A percentile compares a stretch with the other conserved stretches of the same genome.
These are phyloP conservation scores for Fusarium sp. DNA, from an alignment of 2,329 filamentous ascomycete genomes.

Conservation along the genomic window DNA sequence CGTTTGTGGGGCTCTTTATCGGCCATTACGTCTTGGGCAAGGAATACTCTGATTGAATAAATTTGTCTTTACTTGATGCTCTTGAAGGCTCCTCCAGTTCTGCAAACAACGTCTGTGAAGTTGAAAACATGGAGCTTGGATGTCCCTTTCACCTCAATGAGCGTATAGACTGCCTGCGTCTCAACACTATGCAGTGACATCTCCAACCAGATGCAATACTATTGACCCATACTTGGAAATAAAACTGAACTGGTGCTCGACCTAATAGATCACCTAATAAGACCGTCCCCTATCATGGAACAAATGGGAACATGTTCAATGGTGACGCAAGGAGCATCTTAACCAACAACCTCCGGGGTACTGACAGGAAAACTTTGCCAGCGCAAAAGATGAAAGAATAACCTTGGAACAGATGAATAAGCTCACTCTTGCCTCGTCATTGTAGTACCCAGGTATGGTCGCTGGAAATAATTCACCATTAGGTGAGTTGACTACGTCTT, in stretches of 20 bases:
- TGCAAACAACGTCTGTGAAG: too few relatives aligned
- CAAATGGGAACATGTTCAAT: too few relatives aligned
- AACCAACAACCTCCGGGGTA: background rate
- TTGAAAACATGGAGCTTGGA: too few relatives aligned
- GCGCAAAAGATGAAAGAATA: background rate
- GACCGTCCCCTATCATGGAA: too few relatives aligned
- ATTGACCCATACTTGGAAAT: too few relatives aligned
- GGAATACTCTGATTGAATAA: constrained; percentile 33
- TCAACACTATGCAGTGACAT: too few relatives aligned
- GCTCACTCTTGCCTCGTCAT: background rate
- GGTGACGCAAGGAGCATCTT: background rate
- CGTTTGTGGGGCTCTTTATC: constrained; percentile 37
- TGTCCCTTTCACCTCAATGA: too few relatives aligned
- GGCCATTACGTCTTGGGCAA: constrained; percentile 29
- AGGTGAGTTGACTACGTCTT: background rate
- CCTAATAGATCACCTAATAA: too few relatives aligned
- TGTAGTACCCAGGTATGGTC: background rate
- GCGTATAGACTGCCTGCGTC: too few relatives aligned
- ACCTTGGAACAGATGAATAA: constrained; percentile 7
- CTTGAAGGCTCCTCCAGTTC: too few relatives aligned
- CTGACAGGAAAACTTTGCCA: background rate
- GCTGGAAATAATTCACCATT: background rate
- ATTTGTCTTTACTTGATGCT: background rate
- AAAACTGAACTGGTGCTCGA: too few relatives aligned
- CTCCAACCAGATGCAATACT: too few relatives aligned